Conservation (phyloP, 1,139 yeast species). For the Pichia sp. region DNA sequence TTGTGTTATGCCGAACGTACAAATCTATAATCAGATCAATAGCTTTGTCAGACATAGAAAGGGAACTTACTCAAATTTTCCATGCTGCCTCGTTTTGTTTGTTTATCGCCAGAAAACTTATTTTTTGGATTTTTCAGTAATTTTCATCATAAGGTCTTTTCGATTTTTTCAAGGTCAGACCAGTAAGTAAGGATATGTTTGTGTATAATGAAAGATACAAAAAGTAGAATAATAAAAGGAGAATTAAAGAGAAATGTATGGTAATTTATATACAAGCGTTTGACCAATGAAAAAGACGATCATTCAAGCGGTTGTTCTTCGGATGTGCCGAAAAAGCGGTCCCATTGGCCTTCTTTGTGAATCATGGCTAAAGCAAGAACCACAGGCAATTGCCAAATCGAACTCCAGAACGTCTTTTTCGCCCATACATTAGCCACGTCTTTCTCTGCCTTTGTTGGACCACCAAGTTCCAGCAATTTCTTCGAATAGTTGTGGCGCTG, state of each 20-base stretch:
- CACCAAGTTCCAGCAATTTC: slow-evolving; percentile 28
- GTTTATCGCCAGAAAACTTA: background rate
- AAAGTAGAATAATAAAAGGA: background rate
- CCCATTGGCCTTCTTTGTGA: slow-evolving; percentile 96
- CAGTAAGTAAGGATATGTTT: background rate
- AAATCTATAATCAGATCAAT: too few relatives aligned
- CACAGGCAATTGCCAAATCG: slow-evolving; percentile 92
- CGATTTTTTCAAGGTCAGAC: background rate
- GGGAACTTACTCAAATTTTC: too few relatives aligned
- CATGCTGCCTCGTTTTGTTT: slow-evolving; percentile 2
- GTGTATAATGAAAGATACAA: background rate
- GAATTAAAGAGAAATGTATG: background rate
- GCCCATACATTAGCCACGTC: slow-evolving; percentile 64
- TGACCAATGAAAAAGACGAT: background rate
- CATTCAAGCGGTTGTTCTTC: slow-evolving; percentile 14
- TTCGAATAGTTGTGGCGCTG: slow-evolving; percentile 54
- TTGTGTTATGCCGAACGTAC: too few relatives aligned
- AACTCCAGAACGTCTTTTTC: slow-evolving; percentile 85
- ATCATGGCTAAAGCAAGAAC: slow-evolving; percentile 86
- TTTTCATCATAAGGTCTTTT: background rate
- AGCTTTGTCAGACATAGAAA: too few relatives aligned
- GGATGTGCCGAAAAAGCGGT: slow-evolving; percentile 46
- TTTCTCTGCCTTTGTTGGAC: slow-evolving; percentile 52
- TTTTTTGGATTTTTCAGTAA: background rate
- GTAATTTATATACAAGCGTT: background rate